Conservation (phyloP, 805 yeast genomes). For the Candida boidinii region DNA sequence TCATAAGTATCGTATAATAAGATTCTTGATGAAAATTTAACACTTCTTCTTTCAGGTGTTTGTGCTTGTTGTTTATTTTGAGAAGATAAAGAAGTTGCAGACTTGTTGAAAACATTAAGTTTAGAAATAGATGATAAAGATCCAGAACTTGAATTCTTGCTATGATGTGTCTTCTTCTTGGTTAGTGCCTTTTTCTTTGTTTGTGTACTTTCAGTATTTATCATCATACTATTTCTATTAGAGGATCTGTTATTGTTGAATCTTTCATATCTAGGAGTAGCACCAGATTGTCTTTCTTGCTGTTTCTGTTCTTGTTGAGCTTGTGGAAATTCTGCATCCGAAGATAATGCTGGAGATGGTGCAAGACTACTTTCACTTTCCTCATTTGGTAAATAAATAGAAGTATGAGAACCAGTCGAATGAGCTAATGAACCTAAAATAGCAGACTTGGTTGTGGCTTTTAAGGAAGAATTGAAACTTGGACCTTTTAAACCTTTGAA, state of each 20-base stretch:
- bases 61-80: background rate
- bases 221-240: background rate
- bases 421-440: constrained; percentile 19
- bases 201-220: background rate
- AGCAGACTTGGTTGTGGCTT: constrained; percentile 19
- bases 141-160: constrained; percentile 1
- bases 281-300: too few species aligned
- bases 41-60: constrained; percentile 9
- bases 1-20: constrained; percentile 79
- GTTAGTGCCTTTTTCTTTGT: constrained; percentile 6
- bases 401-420: constrained; percentile 27
- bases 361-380: constrained; percentile 10
- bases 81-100: background rate
- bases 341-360: too few species aligned
- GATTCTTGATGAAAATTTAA: constrained; percentile 70
- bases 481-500: constrained; percentile 59
- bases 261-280: background rate
- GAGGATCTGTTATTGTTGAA: background rate
- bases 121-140: constrained; percentile 2
- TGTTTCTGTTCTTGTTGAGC: too few species aligned
- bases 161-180: constrained; percentile 6
- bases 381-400: constrained; percentile 10
- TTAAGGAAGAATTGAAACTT: constrained; percentile 30
- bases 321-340: too few species aligned
- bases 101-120: constrained; percentile 1